Base-by-base conservation (phyloP, 805 yeast genomes). In the Komagataella ulmi region DNA sequence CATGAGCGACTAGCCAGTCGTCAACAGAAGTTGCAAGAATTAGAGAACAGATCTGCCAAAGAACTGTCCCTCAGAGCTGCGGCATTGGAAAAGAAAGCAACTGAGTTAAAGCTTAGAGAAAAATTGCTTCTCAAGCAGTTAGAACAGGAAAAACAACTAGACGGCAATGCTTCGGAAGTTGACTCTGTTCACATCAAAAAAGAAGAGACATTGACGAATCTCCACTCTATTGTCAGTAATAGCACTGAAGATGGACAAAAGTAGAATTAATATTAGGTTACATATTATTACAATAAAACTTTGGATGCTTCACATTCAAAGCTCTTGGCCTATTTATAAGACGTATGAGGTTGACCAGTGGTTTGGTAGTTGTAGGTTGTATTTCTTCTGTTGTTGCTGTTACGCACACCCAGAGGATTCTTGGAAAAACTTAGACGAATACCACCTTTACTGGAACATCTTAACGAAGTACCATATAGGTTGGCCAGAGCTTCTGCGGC, bases 361-460 rank as follows among this genome's bases (percentile, higher is more conserved):
- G 40, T 30, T 30, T 30, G 40, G 40, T 30, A 30, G 8, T 30
- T 30, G 40, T 30, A 30, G 40, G 40, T 5, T 30, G 40, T 30
- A 30, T 30, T 30, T 12, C 40, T 30, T 30, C 40, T 30, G 40
- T 30, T 30, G 14, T 30, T 30, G 40, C 40, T 30, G 3, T 97
- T 95, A 59, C 99, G 80, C 3, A 93, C 99, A 45, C 99, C 99
- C 58, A 93, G 76, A 18, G 99, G 99, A 65, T 93, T 93, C 69
- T 93, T 93, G 47, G 97, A 88, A 63, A 90, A 93, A 51, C 96
- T 86, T 54, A 93, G 74, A 54, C 99, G 76, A 51, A 93, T 91
- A 24, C 99, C 99, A 44, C 98, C 98, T 65, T 93, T 93, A 44
- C 81, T 81, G 52, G 72, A 76, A 48, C 76, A 68, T 40, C 81